Evolutionary conservation across 306 rosid species (phyloP).

Genomic region (Trifolium repens): DNA sequence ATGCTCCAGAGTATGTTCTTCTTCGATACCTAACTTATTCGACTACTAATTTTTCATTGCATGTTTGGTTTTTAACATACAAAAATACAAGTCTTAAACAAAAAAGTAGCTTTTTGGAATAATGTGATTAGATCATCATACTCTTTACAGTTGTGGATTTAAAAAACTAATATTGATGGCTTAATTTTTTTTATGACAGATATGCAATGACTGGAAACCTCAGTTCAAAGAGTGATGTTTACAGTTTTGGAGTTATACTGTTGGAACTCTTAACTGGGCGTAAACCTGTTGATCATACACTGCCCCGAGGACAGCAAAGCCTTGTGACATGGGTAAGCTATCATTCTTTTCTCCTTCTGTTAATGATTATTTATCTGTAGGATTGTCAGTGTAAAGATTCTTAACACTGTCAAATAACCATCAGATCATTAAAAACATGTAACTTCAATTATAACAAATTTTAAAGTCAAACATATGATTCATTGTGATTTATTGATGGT

Average conservation of each 20-base stretch:
- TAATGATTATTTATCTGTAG: slow-evolving; percentile 15
- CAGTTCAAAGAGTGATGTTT: slow-evolving; percentile 78
- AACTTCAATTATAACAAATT: neutral
- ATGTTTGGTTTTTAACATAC: neutral
- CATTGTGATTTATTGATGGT: neutral
- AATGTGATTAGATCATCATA: slow-evolving; percentile 5
- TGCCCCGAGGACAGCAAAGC: slow-evolving; percentile 90
- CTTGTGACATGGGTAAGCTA: slow-evolving; percentile 92
- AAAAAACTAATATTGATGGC: slow-evolving; percentile 18
- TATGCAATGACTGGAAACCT: slow-evolving; percentile 83
- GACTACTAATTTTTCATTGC: neutral
- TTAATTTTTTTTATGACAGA: slow-evolving; percentile 52
- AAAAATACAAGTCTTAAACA: too few relatives aligned
- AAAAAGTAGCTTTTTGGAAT: neutral
- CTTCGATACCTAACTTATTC: slow-evolving; percentile 14
- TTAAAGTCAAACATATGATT: neutral
- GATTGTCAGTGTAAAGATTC: neutral
- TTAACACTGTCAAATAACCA: neutral
- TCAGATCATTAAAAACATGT: neutral
- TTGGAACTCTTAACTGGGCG: slow-evolving; percentile 84
- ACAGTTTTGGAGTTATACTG: slow-evolving; percentile 80
- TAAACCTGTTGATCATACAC: slow-evolving; percentile 80
- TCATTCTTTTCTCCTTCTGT: slow-evolving; percentile 29
- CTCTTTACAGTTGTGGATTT: neutral
- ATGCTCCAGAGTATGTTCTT: slow-evolving; percentile 86